These are phyloP conservation scores for Fraxinus quadrangulata DNA, from an alignment of 257 asterid species.

Conservation along the genomic window DNA sequence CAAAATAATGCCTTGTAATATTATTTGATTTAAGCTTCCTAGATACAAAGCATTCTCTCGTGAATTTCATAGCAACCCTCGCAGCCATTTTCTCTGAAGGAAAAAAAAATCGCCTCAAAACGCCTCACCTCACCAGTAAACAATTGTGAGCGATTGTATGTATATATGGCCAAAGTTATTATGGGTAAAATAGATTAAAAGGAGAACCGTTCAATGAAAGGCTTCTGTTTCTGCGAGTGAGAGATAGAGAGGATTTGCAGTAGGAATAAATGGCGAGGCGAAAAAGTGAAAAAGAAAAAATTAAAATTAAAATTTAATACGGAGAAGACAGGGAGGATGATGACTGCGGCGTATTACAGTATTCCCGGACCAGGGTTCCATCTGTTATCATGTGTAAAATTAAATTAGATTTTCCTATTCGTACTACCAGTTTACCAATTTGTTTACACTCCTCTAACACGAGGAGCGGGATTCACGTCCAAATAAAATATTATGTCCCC, in stretches of 20 bases:
- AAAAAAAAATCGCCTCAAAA: background rate
- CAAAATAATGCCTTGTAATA: background rate
- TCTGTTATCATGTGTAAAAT: background rate
- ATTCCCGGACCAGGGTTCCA: background rate
- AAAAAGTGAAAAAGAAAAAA: background rate
- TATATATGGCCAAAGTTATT: background rate
- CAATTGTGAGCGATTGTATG: background rate
- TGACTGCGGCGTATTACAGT: background rate
- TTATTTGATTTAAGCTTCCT: background rate
- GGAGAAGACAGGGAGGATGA: background rate
- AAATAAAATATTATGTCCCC: too few relatives aligned
- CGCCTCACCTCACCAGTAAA: background rate
- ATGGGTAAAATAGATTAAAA: too few relatives aligned
- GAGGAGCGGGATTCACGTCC: too few relatives aligned
- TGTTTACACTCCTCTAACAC: too few relatives aligned
- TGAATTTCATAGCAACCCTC: conserved; percentile 2
- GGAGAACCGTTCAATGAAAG: background rate
- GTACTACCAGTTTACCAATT: too few relatives aligned
- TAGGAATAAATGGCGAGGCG: background rate
- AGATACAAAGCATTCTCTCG: background rate
- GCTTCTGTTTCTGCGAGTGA: background rate
- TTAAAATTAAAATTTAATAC: background rate
- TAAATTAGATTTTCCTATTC: too few relatives aligned
- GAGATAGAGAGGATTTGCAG: background rate
- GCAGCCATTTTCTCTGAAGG: background rate